Evolutionary conservation across 495 filamentous ascomycete genomes (phyloP), one percentile per base, ranked within the genome.

Genomic region (Trichoderma reesei): DNA sequence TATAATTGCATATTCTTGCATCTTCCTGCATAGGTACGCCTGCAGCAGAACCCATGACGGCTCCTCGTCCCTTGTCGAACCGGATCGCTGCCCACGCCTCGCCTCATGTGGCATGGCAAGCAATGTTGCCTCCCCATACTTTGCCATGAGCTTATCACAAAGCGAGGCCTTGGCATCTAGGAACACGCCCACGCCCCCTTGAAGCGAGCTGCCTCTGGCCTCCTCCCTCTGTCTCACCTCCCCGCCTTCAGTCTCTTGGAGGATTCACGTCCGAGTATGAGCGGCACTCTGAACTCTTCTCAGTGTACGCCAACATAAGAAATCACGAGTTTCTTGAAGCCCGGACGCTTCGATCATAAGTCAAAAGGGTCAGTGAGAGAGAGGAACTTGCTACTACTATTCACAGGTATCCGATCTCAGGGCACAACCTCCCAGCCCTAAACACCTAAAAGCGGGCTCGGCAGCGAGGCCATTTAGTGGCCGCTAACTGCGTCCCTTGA

Each of bases 341-440:
- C n/a, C n/a, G n/a, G n/a, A n/a, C n/a, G n/a, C n/a, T n/a, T n/a
- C n/a, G n/a, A n/a, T n/a, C n/a, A n/a, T n/a, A n/a, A n/a, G n/a
- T n/a, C n/a, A n/a, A n/a, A n/a, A 48, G 16, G 44, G 3, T 18
- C n/a, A n/a, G 44, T 18, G 16, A 20, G n/a, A 48, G 44, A 46
- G 42, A 46, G 42, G 6, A 46, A 46, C 16, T n/a, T n/a, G n/a
- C n/a, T n/a, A n/a, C n/a, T n/a, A n/a, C n/a, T n/a, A n/a, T n/a
- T n/a, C n/a, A n/a, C n/a, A n/a, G n/a, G n/a, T n/a, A n/a, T n/a
- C n/a, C n/a, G n/a, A n/a, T n/a, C n/a, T n/a, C n/a, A n/a, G n/a
- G 10, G 37, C 18, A 65, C 65, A 33, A 36, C 64, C 60, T 5
- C 63, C 11, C 66, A 65, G 18, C 41, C 64, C 18, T 67, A 61